Base-by-base conservation (phyloP, 129 eudicot genomes). In the Apium graveolens region DNA sequence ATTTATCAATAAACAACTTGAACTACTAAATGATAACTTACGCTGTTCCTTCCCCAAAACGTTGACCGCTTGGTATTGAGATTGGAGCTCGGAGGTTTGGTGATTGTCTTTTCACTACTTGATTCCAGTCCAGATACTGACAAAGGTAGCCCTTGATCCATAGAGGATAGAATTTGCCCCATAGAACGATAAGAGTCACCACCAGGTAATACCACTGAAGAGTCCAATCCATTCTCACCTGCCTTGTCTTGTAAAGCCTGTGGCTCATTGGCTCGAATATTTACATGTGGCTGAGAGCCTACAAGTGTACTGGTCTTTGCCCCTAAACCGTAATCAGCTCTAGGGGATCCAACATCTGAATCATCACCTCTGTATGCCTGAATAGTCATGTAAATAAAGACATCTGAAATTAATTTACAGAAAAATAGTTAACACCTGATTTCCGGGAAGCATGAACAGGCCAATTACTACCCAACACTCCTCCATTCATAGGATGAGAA, bases 21-120 rank as follows among this genome's bases (percentile, higher is more conserved):
- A 13, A 60, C 32, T 24, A n/a, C 17, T 10, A n/a, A n/a, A 60
- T 26, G 13, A 60, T 60, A 60, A 60, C 68, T 60, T 80, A 93
- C 98, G 81, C 83, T 85, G 78, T 81, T 86, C 79, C 96, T 85
- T 74, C 96, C 96, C 98, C 97, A 93, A 86, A 91, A 91, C 7
- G 88, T 82, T 75, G 98, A 89, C 55, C 91, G 93, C 84, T 87
- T 91, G 68, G 78, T 82, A 86, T 77, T 89, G 78, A 71, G 73
- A 82, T 73, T 88, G 73, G 96, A 75, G 80, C 82, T 80, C 31
- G 89, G 0, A 79, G 74, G 79, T 81, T 86, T 86, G 84, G 78
- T 81, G 37, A n/a, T 74, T 45, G 92, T 80, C 45, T 85, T 93
- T 48, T 91, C 97, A 13, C 70, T 68, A 75, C 78, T 74, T 80